A percentile compares a stretch with the other conserved stretches of the same genome.
These are phyloP conservation scores for Pyrenophora teres DNA, from an alignment of 2,329 filamentous ascomycete species.

Conservation along the genomic window DNA sequence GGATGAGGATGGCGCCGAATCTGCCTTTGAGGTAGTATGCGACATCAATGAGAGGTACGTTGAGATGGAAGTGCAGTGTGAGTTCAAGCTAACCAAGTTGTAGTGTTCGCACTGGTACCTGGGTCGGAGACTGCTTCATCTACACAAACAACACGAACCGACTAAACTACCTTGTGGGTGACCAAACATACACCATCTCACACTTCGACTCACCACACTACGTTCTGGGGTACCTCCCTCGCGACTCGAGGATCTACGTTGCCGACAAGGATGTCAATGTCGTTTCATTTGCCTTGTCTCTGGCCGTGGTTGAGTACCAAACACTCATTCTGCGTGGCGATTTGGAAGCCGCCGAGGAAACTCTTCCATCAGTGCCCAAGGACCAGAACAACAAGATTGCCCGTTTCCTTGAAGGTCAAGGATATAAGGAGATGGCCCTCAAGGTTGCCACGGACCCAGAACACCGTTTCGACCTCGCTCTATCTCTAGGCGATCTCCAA, in stretches of 20 bases:
- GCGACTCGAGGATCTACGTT: conserved; percentile 93
- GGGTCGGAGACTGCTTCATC: conserved; percentile 98
- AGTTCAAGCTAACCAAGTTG: conserved; percentile 15
- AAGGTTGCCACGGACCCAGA: conserved; percentile 94
- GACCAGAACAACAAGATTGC: conserved; percentile 98
- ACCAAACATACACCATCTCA: conserved; percentile 96
- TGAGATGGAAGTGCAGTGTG: conserved; percentile 17
- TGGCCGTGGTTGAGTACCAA: conserved; percentile 95
- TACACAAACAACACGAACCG: conserved; percentile 98
- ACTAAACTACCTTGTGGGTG: conserved; percentile 95
- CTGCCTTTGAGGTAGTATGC: conserved; percentile 94
- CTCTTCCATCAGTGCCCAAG: conserved; percentile 81
- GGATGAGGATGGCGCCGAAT: conserved; percentile 90
- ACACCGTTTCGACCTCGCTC: conserved; percentile 92
- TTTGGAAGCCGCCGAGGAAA: conserved; percentile 85
- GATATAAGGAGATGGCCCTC: conserved; percentile 92
- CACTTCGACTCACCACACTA: conserved; percentile 98
- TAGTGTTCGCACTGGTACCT: conserved; percentile 90
- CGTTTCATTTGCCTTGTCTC: conserved; percentile 86
- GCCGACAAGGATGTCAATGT: conserved; percentile 94
- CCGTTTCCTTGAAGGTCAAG: conserved; percentile 94
- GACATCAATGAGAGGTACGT: conserved; percentile 86
- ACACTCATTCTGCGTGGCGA: conserved; percentile 92
- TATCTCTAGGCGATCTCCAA: conserved; percentile 80
- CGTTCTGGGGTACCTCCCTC: conserved; percentile 89